phyloP scores from a whole-genome alignment of 106 monocot species.

The Amphibolis antarctica region DNA sequence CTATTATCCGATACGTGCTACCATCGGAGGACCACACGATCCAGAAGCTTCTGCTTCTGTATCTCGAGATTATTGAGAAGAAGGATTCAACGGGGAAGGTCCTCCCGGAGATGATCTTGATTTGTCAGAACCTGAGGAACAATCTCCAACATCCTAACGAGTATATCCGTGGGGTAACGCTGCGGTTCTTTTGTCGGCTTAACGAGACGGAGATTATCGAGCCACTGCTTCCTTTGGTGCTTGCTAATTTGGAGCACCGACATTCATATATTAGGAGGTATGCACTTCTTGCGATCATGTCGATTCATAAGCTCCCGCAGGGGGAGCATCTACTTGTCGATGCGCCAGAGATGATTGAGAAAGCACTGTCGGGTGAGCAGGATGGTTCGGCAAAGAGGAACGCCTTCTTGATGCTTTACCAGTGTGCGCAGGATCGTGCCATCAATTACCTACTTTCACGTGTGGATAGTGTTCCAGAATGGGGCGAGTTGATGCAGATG shows the following conservation, averaged over 20 bases:
- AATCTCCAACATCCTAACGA: conserved; percentile 69
- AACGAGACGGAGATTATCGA: conserved; percentile 62
- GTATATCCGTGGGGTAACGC: conserved; percentile 67
- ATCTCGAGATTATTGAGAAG: conserved; percentile 72
- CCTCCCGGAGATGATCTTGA: conserved; percentile 73
- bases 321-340: conserved; percentile 56
- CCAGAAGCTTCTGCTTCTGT: conserved; percentile 66
- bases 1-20: conserved; percentile 66
- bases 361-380: conserved; percentile 40
- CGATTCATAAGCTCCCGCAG: conserved; percentile 42
- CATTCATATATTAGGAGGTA: conserved; percentile 42
- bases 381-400: conserved; percentile 61
- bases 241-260: conserved; percentile 46
- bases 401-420: conserved; percentile 77
- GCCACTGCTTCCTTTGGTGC: conserved; percentile 46
- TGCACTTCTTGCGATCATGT: conserved; percentile 39
- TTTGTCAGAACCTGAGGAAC: conserved; percentile 67
- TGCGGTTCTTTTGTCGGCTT: conserved; percentile 55
- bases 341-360: conserved; percentile 67
- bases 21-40: conserved; percentile 72
- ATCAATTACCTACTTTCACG: conserved; percentile 48
- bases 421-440: conserved; percentile 72
- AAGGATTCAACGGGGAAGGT: conserved; percentile 48
- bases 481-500: conserved; percentile 85
- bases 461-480: conserved; percentile 47